Evolutionary conservation across 495 filamentous ascomycete species (phyloP).

Genomic region (Aspergillus incahuasiensis): DNA sequence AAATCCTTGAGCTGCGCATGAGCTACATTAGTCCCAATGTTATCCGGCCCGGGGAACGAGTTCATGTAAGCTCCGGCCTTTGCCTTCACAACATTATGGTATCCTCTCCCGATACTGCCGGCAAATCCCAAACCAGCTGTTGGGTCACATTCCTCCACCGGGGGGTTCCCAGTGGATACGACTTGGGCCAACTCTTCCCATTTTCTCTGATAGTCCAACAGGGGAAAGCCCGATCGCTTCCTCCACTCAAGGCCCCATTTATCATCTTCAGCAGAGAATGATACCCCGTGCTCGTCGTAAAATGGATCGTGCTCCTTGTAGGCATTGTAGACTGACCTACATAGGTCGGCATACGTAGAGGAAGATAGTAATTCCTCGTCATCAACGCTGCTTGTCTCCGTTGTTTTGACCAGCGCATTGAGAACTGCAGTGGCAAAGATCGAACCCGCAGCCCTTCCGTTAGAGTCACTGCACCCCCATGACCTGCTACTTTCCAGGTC

Average conservation of each 20-base stretch:
- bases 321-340: not conserved
- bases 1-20: not conserved
- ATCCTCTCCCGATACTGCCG: not conserved
- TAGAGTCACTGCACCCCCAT: not conserved
- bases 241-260: not conserved
- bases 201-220: not conserved
- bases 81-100: not conserved
- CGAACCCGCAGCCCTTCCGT: not conserved
- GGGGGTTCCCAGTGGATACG: not conserved
- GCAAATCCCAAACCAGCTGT: not conserved
- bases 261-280: not conserved
- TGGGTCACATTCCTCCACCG: not conserved
- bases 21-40: not conserved
- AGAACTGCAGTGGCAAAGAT: not conserved
- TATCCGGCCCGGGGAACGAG: not conserved
- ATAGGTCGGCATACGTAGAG: not conserved
- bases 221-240: not conserved
- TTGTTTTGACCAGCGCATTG: not conserved
- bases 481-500: not conserved
- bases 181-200: not conserved
- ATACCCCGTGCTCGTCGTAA: not conserved
- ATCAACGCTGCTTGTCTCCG: not conserved
- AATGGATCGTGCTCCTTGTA: not conserved
- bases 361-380: not conserved
- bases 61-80: not conserved